A percentile compares a stretch with the other conserved stretches of the same genome.
phyloP scores from a whole-genome alignment of 495 filamentous ascomycete genomes.

The Trichoderma orchidacearum region DNA sequence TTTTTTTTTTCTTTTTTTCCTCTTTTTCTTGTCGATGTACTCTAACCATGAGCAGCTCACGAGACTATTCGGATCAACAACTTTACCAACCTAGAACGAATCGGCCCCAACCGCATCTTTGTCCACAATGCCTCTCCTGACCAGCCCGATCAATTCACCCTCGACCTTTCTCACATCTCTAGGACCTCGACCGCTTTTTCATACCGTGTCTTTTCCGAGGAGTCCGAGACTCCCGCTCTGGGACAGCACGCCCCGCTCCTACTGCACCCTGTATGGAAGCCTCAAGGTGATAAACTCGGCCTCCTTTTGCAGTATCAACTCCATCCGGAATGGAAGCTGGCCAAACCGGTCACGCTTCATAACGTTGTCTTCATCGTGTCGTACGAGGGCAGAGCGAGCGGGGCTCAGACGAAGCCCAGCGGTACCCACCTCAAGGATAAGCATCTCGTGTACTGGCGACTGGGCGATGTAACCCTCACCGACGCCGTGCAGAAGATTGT shows the following conservation, averaged over 20 bases:
- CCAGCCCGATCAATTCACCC: conserved; percentile 65
- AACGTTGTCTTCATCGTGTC: conserved; percentile 74
- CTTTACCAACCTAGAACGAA: conserved; percentile 79
- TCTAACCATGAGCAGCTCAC: conserved; percentile 8
- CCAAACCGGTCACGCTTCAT: conserved; percentile 46
- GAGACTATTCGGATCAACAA: conserved; percentile 79
- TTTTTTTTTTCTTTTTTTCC: background rate
- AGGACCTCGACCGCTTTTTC: conserved; percentile 80
- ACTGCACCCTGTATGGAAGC: conserved; percentile 70
- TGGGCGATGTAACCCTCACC: conserved; percentile 65
- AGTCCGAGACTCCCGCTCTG: conserved; percentile 43
- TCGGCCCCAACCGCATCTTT: conserved; percentile 88
- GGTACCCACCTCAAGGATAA: conserved; percentile 79
- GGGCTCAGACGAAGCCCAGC: conserved; percentile 58
- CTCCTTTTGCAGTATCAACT: conserved; percentile 74
- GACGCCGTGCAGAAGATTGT: conserved; percentile 53
- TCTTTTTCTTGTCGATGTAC: background rate
- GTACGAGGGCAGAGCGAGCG: conserved; percentile 55
- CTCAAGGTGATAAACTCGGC: conserved; percentile 67
- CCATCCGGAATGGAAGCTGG: conserved; percentile 54
- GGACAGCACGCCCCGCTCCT: conserved; percentile 50
- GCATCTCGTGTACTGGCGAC: conserved; percentile 75
- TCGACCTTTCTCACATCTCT: conserved; percentile 56
- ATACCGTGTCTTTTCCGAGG: conserved; percentile 79
- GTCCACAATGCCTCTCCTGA: conserved; percentile 53